Percentiles rank a stretch among this genome's conserved stretches.
Evolutionary conservation across 106 monocot genomes (phyloP).

Genomic region (Hemerocallis citrina): DNA sequence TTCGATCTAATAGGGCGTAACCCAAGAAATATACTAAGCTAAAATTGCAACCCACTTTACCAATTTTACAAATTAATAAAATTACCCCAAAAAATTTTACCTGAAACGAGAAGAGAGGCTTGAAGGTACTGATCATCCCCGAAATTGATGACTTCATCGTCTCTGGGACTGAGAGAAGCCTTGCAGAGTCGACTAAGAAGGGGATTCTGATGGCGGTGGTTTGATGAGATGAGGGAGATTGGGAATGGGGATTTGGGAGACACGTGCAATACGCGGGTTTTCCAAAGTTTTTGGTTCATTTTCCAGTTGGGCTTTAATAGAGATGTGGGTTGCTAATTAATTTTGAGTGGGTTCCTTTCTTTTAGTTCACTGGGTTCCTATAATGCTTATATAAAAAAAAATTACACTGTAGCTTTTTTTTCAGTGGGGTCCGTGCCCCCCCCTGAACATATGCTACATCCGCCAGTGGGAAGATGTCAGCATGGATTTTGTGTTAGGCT

Average conservation of each 20-base stretch:
- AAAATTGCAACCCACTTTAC: background rate
- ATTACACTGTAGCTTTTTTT: too few species aligned
- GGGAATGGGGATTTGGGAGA: background rate
- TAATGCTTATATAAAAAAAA: too few species aligned
- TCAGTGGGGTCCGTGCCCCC: too few species aligned
- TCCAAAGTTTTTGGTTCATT: too few species aligned
- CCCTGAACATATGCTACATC: too few species aligned
- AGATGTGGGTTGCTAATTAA: too few species aligned
- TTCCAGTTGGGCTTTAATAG: slow-evolving; percentile 2
- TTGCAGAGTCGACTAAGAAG: slow-evolving; percentile 11
- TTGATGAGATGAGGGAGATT: background rate
- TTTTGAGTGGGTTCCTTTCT: too few species aligned
- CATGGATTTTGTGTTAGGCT: too few species aligned
- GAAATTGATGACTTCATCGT: background rate
- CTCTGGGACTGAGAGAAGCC: slow-evolving; percentile 7
- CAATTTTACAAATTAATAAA: background rate
- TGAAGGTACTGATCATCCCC: slow-evolving; percentile 31
- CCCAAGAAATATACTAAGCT: background rate
- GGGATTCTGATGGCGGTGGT: background rate
- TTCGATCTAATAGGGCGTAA: background rate
- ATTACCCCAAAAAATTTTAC: background rate
- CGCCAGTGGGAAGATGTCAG: too few species aligned
- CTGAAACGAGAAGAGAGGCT: slow-evolving; percentile 52
- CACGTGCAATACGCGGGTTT: background rate
- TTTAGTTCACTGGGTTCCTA: too few species aligned